These are phyloP conservation scores for Cymbopogon flexuosus DNA, from an alignment of 202 grass and related monocot species.

Conservation along the genomic window DNA sequence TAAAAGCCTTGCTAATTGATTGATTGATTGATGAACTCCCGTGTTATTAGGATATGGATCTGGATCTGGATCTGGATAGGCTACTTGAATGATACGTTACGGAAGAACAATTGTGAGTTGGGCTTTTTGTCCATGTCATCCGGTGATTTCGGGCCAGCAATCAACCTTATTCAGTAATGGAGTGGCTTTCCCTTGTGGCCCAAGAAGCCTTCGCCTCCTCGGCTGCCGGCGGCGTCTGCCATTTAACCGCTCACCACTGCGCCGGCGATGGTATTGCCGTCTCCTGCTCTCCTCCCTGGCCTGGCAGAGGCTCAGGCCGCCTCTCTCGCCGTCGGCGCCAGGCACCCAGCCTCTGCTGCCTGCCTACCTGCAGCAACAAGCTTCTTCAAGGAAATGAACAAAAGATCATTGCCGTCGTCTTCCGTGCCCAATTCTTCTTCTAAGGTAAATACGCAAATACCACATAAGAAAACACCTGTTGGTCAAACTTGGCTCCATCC, in stretches of 20 bases:
- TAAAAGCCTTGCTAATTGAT: not conserved
- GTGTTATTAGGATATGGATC: not conserved
- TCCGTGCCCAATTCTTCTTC: slow-evolving; percentile 3
- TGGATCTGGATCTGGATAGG: not conserved
- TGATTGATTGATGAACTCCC: not conserved
- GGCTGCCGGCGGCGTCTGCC: not conserved
- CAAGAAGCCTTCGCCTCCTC: not conserved
- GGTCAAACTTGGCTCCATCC: not conserved
- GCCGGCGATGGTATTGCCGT: not conserved
- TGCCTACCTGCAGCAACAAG: not conserved
- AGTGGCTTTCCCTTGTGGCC: not conserved
- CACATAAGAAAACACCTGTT: not conserved
- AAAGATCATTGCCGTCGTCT: slow-evolving; percentile 17
- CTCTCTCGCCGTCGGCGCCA: not conserved
- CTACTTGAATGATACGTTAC: not conserved
- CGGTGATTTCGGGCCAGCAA: not conserved
- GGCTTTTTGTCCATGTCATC: not conserved
- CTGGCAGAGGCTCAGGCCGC: not conserved
- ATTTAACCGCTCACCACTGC: not conserved
- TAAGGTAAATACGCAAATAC: slow-evolving; percentile 13
- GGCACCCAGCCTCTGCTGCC: not conserved
- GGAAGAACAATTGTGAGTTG: not conserved
- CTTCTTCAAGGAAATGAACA: not conserved
- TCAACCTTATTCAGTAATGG: not conserved
- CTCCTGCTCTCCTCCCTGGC: not conserved